Evolutionary conservation across 1,284 basidiomycete species (phyloP).

Genomic region (Spongiforma sp.): DNA sequence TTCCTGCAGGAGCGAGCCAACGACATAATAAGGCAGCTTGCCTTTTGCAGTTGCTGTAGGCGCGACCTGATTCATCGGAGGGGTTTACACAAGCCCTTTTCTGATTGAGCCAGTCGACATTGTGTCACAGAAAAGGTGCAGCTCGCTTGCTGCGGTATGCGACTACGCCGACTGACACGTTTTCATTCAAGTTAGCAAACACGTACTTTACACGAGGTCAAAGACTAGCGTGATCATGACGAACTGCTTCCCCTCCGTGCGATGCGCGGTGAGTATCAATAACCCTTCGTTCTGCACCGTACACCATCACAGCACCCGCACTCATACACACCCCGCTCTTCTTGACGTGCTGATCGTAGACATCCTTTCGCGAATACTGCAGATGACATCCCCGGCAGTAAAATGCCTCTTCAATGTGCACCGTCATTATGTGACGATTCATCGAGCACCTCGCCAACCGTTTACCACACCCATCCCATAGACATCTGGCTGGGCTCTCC

Average conservation of each 20-base stretch:
- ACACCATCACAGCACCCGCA: conserved; percentile 1
- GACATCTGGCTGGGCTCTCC: background rate
- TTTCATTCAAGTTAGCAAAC: background rate
- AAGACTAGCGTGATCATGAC: no score
- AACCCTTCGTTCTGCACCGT: background rate
- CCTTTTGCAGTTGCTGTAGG: no score
- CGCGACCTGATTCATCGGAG: no score
- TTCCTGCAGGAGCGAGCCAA: no score
- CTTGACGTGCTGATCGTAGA: conserved; percentile 10
- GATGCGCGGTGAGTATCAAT: background rate
- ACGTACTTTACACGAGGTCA: background rate
- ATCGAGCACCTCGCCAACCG: conserved; percentile 15
- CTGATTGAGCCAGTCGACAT: no score
- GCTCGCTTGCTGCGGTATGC: no score
- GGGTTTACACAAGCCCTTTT: no score
- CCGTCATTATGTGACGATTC: conserved; percentile 12
- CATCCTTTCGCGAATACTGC: conserved; percentile 10
- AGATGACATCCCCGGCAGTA: conserved; percentile 7
- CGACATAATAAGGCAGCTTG: no score
- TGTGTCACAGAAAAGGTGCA: no score
- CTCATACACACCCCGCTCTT: background rate
- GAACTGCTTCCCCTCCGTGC: background rate
- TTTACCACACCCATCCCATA: conserved; percentile 12
- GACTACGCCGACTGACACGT: no score
- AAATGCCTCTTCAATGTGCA: conserved; percentile 14